Conservation (phyloP, 345 rosid genomes). For the Eucalyptus guilfoylei region DNA sequence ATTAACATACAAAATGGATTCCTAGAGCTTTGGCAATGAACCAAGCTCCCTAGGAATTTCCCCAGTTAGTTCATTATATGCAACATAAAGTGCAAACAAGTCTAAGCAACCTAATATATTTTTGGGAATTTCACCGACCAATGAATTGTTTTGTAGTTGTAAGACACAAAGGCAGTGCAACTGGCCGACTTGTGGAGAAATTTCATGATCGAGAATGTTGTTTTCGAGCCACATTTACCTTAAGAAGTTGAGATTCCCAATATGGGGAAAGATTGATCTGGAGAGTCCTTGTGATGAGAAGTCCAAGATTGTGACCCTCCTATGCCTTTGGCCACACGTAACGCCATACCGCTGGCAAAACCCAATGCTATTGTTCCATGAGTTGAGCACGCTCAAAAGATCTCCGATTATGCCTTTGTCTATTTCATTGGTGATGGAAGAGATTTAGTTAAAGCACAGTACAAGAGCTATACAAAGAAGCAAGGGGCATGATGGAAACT, state of each 20-base stretch:
- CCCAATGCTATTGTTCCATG: not conserved
- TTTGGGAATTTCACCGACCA: not conserved
- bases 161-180: not conserved
- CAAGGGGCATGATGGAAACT: not conserved
- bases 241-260: not conserved
- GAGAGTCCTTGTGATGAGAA: not conserved
- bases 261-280: not conserved
- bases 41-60: not conserved
- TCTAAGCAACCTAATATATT: not conserved
- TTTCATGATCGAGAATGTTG: not conserved
- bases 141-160: not conserved
- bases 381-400: not conserved
- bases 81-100: no score
- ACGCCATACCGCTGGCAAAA: not conserved
- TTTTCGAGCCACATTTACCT: not conserved
- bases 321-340: not conserved
- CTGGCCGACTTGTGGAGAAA: not conserved
- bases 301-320: not conserved
- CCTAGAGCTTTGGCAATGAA: not conserved
- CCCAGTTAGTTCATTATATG: not conserved
- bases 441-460: not conserved
- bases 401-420: not conserved
- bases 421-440: not conserved
- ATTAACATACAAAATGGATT: not conserved
- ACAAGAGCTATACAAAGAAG: not conserved